A percentile compares a stretch with the other conserved stretches of the same genome.
These are phyloP conservation scores for Nicotiana obtusifolia DNA, from an alignment of 257 asterid genomes.

Conservation along the genomic window DNA sequence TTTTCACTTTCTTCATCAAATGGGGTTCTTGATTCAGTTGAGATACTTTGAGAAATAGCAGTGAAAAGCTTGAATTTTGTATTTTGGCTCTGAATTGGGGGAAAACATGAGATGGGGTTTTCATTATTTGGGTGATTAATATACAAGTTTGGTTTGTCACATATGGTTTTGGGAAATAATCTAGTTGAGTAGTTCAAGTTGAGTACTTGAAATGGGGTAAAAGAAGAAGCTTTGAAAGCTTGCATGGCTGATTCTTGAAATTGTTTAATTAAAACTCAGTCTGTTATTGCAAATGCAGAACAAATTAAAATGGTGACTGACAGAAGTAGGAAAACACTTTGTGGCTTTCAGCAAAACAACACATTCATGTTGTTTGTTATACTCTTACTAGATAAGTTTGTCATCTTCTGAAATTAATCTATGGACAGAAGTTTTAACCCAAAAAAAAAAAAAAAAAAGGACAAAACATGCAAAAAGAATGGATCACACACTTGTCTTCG, in stretches of 20 bases:
- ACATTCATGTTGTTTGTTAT: background rate
- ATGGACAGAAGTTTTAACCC: background rate
- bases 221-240: constrained; percentile 41
- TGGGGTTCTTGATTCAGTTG: constrained; percentile 18
- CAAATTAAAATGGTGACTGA: background rate
- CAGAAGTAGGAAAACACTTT: background rate
- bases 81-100: constrained; percentile 20
- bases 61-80: constrained; percentile 38
- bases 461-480: background rate
- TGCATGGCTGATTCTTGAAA: constrained; percentile 36
- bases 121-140: constrained; percentile 16
- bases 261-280: background rate
- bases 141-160: constrained; percentile 15
- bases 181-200: constrained; percentile 8
- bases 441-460: background rate
- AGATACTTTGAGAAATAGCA: constrained; percentile 35
- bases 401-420: background rate
- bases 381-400: background rate
- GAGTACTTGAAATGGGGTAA: constrained; percentile 16
- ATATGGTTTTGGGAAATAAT: background rate
- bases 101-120: constrained; percentile 8
- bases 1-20: constrained; percentile 21
- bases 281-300: background rate
- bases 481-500: background rate
- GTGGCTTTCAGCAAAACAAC: background rate